Percentiles rank a stretch among this genome's conserved stretches.
Conservation (phyloP, 169 alveolate species). For the Cryptosporidium sp. region DNA sequence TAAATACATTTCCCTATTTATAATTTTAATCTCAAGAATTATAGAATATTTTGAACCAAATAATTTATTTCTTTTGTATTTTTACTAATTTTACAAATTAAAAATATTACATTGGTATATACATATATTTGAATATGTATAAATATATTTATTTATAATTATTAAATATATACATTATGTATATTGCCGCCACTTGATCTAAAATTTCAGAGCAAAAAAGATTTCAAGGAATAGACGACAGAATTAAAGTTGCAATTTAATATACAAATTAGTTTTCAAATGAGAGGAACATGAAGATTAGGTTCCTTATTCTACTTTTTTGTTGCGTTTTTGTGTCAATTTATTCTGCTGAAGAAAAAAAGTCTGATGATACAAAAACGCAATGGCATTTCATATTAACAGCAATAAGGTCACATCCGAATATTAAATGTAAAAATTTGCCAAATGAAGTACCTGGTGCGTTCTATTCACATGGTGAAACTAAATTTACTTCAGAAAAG, state of each 20-base stretch:
- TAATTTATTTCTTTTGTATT: neutral
- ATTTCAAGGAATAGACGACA: neutral
- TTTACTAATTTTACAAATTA: neutral
- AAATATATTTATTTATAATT: no score
- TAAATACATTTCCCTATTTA: neutral
- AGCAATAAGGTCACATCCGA: slow-evolving; percentile 8
- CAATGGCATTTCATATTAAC: slow-evolving; percentile 44
- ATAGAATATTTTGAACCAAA: neutral
- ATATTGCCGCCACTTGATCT: slow-evolving; percentile 60
- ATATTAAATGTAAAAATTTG: slow-evolving; percentile 43
- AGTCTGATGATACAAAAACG: neutral
- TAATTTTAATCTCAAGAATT: neutral
- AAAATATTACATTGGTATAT: neutral
- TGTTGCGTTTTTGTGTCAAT: neutral
- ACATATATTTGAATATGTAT: neutral
- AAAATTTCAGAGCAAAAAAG: slow-evolving; percentile 17
- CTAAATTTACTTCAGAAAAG: neutral
- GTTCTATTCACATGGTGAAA: slow-evolving; percentile 50
- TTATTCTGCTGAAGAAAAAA: neutral
- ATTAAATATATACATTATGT: neutral
- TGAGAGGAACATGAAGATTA: slow-evolving; percentile 51
- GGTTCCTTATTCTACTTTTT: slow-evolving; percentile 18
- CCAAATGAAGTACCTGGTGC: slow-evolving; percentile 28
- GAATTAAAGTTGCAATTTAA: neutral
- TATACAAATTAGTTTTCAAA: neutral